Evolutionary conservation across 2,329 filamentous ascomycete genomes (phyloP).

Genomic region (Cladosporium phlei): DNA sequence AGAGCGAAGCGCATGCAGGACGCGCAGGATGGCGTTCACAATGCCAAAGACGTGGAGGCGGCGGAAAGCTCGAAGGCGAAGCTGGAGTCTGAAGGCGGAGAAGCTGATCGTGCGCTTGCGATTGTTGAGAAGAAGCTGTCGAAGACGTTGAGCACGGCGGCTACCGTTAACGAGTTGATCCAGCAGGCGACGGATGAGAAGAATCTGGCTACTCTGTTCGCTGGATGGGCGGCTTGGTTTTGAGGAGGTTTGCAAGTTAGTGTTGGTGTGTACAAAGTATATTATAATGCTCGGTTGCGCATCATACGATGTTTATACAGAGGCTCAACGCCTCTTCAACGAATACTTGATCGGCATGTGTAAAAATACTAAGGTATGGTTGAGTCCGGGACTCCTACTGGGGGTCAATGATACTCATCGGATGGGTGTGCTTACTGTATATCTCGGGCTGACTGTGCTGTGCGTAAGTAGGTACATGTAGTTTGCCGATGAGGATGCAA

Average conservation of each 20-base stretch:
- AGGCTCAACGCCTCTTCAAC: too few species aligned
- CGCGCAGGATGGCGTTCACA: slow-evolving; percentile 49
- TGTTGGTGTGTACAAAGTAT: not conserved
- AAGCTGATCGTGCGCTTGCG: slow-evolving; percentile 85
- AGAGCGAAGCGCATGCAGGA: slow-evolving; percentile 64
- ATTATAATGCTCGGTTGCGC: not conserved
- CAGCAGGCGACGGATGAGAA: slow-evolving; percentile 90
- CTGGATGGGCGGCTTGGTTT: slow-evolving; percentile 31
- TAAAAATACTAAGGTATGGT: too few species aligned
- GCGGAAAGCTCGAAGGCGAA: slow-evolving; percentile 34
- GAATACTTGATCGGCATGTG: too few species aligned
- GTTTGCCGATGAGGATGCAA: too few species aligned
- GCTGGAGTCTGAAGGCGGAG: slow-evolving; percentile 57
- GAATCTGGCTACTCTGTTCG: slow-evolving; percentile 84
- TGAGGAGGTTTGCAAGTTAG: not conserved
- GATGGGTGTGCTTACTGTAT: too few species aligned
- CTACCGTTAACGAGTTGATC: slow-evolving; percentile 94
- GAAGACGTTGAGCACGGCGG: slow-evolving; percentile 88
- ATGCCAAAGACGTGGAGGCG: slow-evolving; percentile 35
- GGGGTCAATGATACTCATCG: too few species aligned
- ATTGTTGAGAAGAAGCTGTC: slow-evolving; percentile 94
- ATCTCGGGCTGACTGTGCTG: too few species aligned
- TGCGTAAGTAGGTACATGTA: too few species aligned
- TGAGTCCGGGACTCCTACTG: too few species aligned
- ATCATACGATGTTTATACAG: not conserved